These are phyloP conservation scores for Termitomyces sp. DNA, from an alignment of 768 basidiomycete species.

Conservation along the genomic window DNA sequence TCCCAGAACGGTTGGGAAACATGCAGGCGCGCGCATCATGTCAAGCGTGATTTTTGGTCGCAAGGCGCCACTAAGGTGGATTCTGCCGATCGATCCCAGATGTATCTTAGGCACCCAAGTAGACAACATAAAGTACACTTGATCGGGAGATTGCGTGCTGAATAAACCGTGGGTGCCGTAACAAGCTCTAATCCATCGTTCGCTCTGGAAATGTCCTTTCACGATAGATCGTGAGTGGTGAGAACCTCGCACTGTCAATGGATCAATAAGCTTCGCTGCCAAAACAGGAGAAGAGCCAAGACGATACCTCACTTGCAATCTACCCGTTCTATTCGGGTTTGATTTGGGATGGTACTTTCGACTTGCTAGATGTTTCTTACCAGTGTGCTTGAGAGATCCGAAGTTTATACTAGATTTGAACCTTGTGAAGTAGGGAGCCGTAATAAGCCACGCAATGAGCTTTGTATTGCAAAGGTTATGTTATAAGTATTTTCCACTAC, in stretches of 20 bases:
- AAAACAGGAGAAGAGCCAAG: conserved; percentile 11
- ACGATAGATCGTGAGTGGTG: conserved; percentile 9
- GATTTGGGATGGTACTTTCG: neutral
- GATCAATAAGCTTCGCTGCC: conserved; percentile 10
- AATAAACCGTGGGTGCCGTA: conserved; percentile 16
- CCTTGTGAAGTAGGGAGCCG: neutral
- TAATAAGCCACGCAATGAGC: neutral
- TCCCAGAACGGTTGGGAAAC: conserved; percentile 16
- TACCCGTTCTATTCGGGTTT: conserved; percentile 16
- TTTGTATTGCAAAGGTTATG: neutral
- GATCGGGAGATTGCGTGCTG: conserved; percentile 17
- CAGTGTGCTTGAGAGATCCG: neutral
- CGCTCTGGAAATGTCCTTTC: conserved; percentile 11
- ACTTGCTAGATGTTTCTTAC: neutral
- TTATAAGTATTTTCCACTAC: neutral
- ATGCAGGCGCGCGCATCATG: conserved; percentile 15
- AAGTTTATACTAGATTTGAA: neutral
- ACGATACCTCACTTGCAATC: neutral
- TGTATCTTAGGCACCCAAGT: conserved; percentile 11
- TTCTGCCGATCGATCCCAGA: conserved; percentile 21
- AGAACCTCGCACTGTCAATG: conserved; percentile 1
- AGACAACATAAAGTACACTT: conserved; percentile 4
- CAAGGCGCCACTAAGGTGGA: conserved; percentile 16
- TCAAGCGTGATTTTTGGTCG: conserved; percentile 13
- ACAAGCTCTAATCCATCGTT: conserved; percentile 8